Conservation (phyloP, 1,139 yeast species). For the Saccharomycopsis crataegensis region DNA sequence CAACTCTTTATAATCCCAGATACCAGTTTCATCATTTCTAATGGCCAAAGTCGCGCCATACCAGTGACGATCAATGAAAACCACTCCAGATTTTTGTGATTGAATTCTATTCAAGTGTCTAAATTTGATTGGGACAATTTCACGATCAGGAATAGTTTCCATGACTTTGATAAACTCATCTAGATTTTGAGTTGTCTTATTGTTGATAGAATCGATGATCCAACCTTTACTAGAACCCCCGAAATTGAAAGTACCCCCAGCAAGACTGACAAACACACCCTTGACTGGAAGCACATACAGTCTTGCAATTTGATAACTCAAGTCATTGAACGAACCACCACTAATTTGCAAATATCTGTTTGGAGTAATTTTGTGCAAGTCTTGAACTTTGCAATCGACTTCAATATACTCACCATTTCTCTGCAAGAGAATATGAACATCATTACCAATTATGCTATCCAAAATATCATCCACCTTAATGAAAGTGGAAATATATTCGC, state of each 20-base stretch:
- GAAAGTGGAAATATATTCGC: constrained; percentile 57
- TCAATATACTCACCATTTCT: constrained; percentile 59
- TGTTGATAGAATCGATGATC: constrained; percentile 73
- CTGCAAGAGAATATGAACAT: constrained; percentile 54
- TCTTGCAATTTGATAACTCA: constrained; percentile 85
- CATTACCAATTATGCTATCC: constrained; percentile 60
- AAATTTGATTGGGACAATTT: constrained; percentile 62
- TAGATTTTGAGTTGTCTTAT: constrained; percentile 61
- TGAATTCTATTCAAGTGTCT: constrained; percentile 79
- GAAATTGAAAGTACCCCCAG: constrained; percentile 68
- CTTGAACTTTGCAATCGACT: constrained; percentile 52
- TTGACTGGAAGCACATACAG: constrained; percentile 72
- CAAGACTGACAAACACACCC: constrained; percentile 76
- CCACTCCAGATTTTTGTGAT: constrained; percentile 51
- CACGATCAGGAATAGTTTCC: constrained; percentile 67
- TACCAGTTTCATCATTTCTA: constrained; percentile 73
- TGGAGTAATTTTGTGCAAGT: constrained; percentile 78
- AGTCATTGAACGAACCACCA: constrained; percentile 77
- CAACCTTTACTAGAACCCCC: constrained; percentile 59
- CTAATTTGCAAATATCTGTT: constrained; percentile 71
- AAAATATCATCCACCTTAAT: constrained; percentile 74
- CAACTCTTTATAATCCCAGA: constrained; percentile 74
- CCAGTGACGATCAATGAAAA: constrained; percentile 83
- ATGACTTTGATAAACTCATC: constrained; percentile 72
- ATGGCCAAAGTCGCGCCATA: constrained; percentile 61